Base-by-base conservation (phyloP, 768 basidiomycete species). In the Gautieria morchelliformis region DNA sequence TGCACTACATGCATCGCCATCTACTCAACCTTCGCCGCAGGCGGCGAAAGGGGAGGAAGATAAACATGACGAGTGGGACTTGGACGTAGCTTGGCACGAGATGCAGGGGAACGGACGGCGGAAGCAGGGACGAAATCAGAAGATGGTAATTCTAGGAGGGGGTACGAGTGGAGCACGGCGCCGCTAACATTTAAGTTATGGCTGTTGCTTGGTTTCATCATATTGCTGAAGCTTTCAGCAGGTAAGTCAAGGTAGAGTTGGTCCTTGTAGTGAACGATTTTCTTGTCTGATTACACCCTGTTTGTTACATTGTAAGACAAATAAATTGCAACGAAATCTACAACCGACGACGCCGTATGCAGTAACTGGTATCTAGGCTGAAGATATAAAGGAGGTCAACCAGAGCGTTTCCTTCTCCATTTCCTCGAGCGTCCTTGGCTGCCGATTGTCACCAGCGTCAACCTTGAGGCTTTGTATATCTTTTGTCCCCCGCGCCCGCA, bases 11-110 rank as follows among this genome's bases (percentile, higher is more conserved):
- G 76, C 84, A 15, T 65, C 76, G 47, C 64, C 60, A 14, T 51
- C 59, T 39, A 42, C 54, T 20, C 50, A 9, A 5, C 47, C 61
- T 7, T 56, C 69, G 67, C 51, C 69, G 59, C 67, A 62, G 50
- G 22, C 70, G 24, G 62, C 65, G 47, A 68, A 71, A 53, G 39
- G 39, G 17, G 58, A 46, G 37, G 71, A 67, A 24, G 67, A 66
- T 6, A 75, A 59, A 9, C 66, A 75, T 59, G 86, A 87, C 61
- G 87, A 85, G 59, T 88, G 83, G 84, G 87, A 89, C 63, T 69
- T 90, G 46, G 89, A 89, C 62, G 76, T 76, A 45, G 85, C 85
- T 22, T 91, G 87, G 84, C 84, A 89, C 65, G 90, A 91, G 64
- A 72, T 92, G 22, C 87, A 91, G 63, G 70, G 75, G 58, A 71